Conservation (phyloP, 1,139 yeast species). For the Nakaseomyces uthaithaninus region DNA sequence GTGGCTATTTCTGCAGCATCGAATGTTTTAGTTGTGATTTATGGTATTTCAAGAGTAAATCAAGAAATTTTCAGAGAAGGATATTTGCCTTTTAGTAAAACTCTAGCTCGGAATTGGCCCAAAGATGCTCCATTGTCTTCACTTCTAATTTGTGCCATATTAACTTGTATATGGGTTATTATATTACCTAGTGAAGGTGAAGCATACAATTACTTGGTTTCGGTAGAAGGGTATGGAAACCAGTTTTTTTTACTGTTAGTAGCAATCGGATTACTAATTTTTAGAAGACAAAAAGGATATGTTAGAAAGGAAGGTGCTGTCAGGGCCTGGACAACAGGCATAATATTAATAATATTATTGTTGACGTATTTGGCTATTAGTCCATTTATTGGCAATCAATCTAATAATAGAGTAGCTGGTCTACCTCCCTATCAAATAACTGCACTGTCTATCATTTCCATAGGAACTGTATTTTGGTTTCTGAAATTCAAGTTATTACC, state of each 20-base stretch:
- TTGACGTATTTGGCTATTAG: conserved; percentile 39
- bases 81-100: conserved; percentile 44
- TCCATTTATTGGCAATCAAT: conserved; percentile 39
- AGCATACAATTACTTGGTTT: conserved; percentile 48
- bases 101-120: conserved; percentile 51
- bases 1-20: conserved; percentile 56
- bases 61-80: conserved; percentile 63
- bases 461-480: conserved; percentile 43
- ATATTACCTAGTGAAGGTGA: conserved; percentile 44
- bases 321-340: conserved; percentile 41
- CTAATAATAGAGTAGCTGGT: conserved; percentile 38
- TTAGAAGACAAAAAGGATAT: conserved; percentile 40
- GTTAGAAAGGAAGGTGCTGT: conserved; percentile 34
- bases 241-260: conserved; percentile 43
- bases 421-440: conserved; percentile 49
- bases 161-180: conserved; percentile 36
- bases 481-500: conserved; percentile 43
- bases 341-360: conserved; percentile 36
- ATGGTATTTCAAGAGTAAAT: conserved; percentile 51
- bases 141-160: conserved; percentile 28
- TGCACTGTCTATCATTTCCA: conserved; percentile 32
- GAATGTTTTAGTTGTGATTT: conserved; percentile 53
- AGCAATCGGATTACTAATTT: conserved; percentile 46
- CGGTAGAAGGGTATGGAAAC: conserved; percentile 50
- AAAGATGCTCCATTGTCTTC: conserved; percentile 50